Conservation (phyloP, 768 basidiomycete species). For the Kwoniella pini region DNA sequence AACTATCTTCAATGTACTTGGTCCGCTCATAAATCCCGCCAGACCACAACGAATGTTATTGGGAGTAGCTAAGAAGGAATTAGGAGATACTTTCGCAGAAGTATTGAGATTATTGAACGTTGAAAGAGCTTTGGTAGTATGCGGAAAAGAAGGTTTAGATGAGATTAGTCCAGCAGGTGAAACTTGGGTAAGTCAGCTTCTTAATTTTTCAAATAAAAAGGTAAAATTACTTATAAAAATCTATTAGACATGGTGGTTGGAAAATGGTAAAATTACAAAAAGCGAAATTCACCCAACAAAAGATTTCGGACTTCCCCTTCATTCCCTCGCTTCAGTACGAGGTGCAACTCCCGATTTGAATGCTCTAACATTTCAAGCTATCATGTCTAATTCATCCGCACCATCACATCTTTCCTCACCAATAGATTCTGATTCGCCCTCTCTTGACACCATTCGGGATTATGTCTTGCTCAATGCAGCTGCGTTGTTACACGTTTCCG, state of each 20-base stretch:
- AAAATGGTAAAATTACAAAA: slow-evolving; percentile 64
- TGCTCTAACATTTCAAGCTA: slow-evolving; percentile 66
- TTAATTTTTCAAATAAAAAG: neutral
- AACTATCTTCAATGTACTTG: slow-evolving; percentile 93
- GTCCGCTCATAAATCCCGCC: slow-evolving; percentile 91
- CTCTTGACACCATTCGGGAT: slow-evolving; percentile 68
- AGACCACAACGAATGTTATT: slow-evolving; percentile 83
- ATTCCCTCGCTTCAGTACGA: slow-evolving; percentile 69
- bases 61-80: slow-evolving; percentile 77
- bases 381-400: slow-evolving; percentile 61
- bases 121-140: slow-evolving; percentile 83
- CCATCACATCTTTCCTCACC: slow-evolving; percentile 46
- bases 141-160: slow-evolving; percentile 85
- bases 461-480: slow-evolving; percentile 91
- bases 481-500: slow-evolving; percentile 81
- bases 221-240: neutral
- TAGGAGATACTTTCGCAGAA: slow-evolving; percentile 78
- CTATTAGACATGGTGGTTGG: slow-evolving; percentile 66
- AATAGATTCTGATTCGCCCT: slow-evolving; percentile 42
- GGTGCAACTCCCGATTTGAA: slow-evolving; percentile 79
- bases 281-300: slow-evolving; percentile 64
- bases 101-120: slow-evolving; percentile 74
- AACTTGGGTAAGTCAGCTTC: slow-evolving; percentile 65
- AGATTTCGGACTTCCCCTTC: slow-evolving; percentile 73
- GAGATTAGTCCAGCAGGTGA: slow-evolving; percentile 94